Conservation (phyloP, 108 stramenopile genomes). For the Cyclostephanos tholiformis region DNA sequence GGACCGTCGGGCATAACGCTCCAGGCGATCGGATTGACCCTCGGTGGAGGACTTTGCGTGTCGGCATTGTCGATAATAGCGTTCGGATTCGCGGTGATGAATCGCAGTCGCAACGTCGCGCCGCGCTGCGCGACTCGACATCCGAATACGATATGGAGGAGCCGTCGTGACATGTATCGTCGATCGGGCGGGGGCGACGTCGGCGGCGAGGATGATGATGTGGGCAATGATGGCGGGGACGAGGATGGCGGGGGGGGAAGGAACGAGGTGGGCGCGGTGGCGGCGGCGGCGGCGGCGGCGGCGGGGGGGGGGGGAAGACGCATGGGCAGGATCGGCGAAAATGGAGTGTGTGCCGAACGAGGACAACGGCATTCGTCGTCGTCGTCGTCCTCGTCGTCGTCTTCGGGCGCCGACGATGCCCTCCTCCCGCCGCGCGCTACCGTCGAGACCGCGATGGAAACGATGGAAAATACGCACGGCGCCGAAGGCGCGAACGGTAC, state of each 20-base stretch:
- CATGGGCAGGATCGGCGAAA: too few species aligned
- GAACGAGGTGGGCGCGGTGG: neutral
- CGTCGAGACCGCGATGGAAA: too few species aligned
- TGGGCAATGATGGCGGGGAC: neutral
- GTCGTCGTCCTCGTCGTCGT: too few species aligned
- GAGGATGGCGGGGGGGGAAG: neutral
- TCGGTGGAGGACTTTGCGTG: constrained; percentile 35
- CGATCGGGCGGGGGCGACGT: neutral
- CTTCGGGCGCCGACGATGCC: too few species aligned
- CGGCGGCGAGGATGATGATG: too few species aligned
- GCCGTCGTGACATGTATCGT: constrained; percentile 22
- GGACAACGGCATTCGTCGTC: too few species aligned
- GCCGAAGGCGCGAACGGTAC: too few species aligned
- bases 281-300: neutral
- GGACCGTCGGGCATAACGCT: constrained; percentile 39
- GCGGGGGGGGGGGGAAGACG: neutral
- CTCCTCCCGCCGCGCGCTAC: too few species aligned
- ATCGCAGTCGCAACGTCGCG: constrained; percentile 56
- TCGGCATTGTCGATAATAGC: constrained; percentile 39
- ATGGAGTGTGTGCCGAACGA: too few species aligned
- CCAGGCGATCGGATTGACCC: constrained; percentile 55
- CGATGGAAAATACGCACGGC: too few species aligned
- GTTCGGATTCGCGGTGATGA: constrained; percentile 61
- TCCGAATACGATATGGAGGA: constrained; percentile 60
- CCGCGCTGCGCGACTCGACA: constrained; percentile 74